Percentiles rank a stretch among this genome's conserved stretches.
phyloP scores from a whole-genome alignment of 148 eudicot genomes.

The Tetragonia tetragonoides region DNA sequence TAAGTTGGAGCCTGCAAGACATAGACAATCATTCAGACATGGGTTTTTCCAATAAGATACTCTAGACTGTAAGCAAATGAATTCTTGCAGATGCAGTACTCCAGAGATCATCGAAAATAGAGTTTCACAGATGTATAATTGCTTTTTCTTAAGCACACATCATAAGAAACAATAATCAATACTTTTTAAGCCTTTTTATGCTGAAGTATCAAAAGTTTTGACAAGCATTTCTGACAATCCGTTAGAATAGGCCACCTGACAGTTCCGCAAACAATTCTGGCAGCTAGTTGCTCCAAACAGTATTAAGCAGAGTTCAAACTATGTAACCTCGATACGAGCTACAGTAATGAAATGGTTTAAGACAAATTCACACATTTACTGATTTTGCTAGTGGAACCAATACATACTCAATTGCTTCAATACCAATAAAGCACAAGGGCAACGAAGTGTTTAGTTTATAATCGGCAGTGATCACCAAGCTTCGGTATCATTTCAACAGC shows the following conservation, averaged over 20 bases:
- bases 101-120: too few species aligned
- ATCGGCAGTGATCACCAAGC: too few species aligned
- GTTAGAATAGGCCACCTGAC: too few species aligned
- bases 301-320: neutral
- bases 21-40: neutral
- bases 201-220: too few species aligned
- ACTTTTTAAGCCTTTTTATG: neutral
- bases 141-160: neutral
- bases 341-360: neutral
- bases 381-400: neutral
- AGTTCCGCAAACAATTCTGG: neutral
- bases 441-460: too few species aligned
- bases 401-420: neutral
- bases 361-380: neutral
- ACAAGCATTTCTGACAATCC: neutral
- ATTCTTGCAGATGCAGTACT: too few species aligned
- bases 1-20: constrained; percentile 82
- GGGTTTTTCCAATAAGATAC: too few species aligned
- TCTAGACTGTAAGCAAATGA: neutral
- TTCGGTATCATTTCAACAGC: too few species aligned
- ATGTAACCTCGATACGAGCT: neutral
- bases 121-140: neutral
- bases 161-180: neutral
- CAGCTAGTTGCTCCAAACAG: neutral
- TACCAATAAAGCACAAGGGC: too few species aligned